A percentile compares a stretch with the other conserved stretches of the same genome.
Evolutionary conservation across 2,329 filamentous ascomycete genomes (phyloP).

Genomic region (Monilinia fructicola): DNA sequence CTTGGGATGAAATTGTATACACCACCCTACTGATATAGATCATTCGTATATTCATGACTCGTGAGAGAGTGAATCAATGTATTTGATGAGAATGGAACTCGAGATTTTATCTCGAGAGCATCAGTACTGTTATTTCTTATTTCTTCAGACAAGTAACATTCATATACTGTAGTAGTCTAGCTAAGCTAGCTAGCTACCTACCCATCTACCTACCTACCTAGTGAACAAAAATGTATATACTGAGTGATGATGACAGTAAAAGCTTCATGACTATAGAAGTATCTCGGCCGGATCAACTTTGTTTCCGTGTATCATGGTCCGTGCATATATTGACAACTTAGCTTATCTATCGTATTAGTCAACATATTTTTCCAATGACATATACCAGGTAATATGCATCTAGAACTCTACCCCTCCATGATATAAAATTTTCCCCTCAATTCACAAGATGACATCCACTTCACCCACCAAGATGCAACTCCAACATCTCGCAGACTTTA

Average conservation of each 20-base stretch:
- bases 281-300: conserved; percentile 4
- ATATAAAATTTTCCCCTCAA: conserved; percentile 19
- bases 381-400: background rate
- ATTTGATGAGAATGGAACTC: background rate
- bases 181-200: too few relatives aligned
- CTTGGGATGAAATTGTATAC: background rate
- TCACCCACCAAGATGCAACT: conserved; percentile 11
- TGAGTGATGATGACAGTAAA: background rate
- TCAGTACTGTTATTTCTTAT: background rate
- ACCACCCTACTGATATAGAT: background rate
- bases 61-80: background rate
- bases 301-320: background rate
- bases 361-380: conserved; percentile 1
- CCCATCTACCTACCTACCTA: too few relatives aligned
- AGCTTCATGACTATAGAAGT: background rate
- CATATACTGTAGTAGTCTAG: too few relatives aligned
- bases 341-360: conserved; percentile 4
- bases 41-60: too few relatives aligned
- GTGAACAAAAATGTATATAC: too few relatives aligned
- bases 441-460: background rate
- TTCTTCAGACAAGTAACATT: too few relatives aligned
- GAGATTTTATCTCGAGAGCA: background rate
- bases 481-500: conserved; percentile 38
- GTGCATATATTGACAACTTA: background rate
- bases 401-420: conserved; percentile 23